Evolutionary conservation across 805 yeast species (phyloP), one percentile per base, ranked within the genome.

Genomic region (Metschnikowia kofuensis): DNA sequence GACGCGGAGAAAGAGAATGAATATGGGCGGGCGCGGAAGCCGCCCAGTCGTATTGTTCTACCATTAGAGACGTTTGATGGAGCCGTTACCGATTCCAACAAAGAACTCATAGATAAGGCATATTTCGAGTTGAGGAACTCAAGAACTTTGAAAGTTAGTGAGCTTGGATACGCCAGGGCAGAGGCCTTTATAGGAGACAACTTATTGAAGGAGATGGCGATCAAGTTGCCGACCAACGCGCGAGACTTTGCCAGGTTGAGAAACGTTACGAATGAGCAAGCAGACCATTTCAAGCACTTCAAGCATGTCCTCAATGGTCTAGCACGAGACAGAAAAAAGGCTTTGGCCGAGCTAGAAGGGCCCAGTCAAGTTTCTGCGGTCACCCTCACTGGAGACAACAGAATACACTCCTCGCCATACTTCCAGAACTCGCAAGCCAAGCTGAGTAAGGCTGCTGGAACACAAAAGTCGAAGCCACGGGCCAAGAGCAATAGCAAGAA

Each of bases 141-240:
- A 13, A 63, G 85, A 44, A 65, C 69, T 32, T 66, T 69, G 32
- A 62, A 71, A n/a, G 72, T 77, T 66, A 69, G 70, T 1, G 70
- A 69, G 34, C 51, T 75, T 35, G 70, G 70, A 15, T 69, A 61
- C 38, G 62, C 63, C 54, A 62, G 40, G 42, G 49, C 60, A 7
- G 42, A 47, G 15, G 61, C 57, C 34, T 53, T 63, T 13, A 43
- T 69, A 2, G 50, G 60, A 27, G 74, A 70, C 38, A 54, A 45
- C 2, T 55, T 81, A 0, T 60, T 84, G 49, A 72, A 74, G 50
- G 83, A 80, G 39, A 76, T 84, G 82, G 81, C 87, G 0, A 53
- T 62, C 15, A 69, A 66, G 43, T 67, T 84, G 31, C 89, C 90
- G 1, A 69, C 72, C 2, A 75, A 73, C 13, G 74, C 74, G 40